These are phyloP conservation scores for Neonectria magnoliae DNA, from an alignment of 2,329 filamentous ascomycete genomes.

Conservation along the genomic window DNA sequence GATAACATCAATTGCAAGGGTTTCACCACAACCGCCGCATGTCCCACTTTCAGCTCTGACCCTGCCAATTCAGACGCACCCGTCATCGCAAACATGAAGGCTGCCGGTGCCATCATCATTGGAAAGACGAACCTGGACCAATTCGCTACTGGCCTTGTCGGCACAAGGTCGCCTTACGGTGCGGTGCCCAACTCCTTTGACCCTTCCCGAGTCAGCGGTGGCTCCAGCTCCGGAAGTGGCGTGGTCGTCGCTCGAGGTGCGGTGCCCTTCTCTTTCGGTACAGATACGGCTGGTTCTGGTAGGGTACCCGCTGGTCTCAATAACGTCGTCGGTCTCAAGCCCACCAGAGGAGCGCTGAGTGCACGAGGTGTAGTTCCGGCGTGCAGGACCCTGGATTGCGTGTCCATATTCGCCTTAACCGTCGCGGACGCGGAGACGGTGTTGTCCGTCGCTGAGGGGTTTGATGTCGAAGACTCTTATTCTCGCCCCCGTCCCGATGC, in stretches of 20 bases:
- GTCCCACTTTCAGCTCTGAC: slow-evolving; percentile 57
- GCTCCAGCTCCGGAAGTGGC: slow-evolving; percentile 67
- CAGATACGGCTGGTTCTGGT: slow-evolving; percentile 66
- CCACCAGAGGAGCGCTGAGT: slow-evolving; percentile 63
- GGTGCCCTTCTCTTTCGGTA: slow-evolving; percentile 66
- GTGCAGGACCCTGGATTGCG: slow-evolving; percentile 66
- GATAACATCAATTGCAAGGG: slow-evolving; percentile 65
- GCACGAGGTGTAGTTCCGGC: slow-evolving; percentile 62
- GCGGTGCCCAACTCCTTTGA: slow-evolving; percentile 63
- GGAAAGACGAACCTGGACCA: slow-evolving; percentile 72
- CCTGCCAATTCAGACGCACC: slow-evolving; percentile 57
- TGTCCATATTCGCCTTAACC: slow-evolving; percentile 62
- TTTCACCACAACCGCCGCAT: slow-evolving; percentile 63
- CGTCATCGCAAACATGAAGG: slow-evolving; percentile 60
- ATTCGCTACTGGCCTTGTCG: slow-evolving; percentile 70
- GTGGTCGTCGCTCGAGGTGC: slow-evolving; percentile 63
- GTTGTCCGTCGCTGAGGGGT: slow-evolving; percentile 58
- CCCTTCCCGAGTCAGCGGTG: slow-evolving; percentile 54
- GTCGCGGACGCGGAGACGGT: slow-evolving; percentile 60
- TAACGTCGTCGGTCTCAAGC: slow-evolving; percentile 61
- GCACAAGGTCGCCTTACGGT: slow-evolving; percentile 69
- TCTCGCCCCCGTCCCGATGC: slow-evolving; percentile 52
- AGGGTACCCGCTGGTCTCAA: slow-evolving; percentile 64
- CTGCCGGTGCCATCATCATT: slow-evolving; percentile 64
- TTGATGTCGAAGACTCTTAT: slow-evolving; percentile 61